Percentiles rank a stretch among this genome's conserved stretches.
Conservation (phyloP, 164 flowering plant species). For the grape (Vitis vinifera) region ASM3070453v1 NC_081823.1:8762501-8763000, state of each 20-base stretch:
- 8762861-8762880: no score
- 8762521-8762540: background rate
- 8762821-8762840: background rate
- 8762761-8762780: background rate
- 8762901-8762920: background rate
- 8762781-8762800: background rate
- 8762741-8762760: background rate
- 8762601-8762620: background rate
- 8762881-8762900: background rate
- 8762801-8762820: background rate
- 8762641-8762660: background rate
- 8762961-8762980: slow-evolving; percentile 27
- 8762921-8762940: background rate
- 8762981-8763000: slow-evolving; percentile 20
- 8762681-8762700: background rate
- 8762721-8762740: background rate
- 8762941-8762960: slow-evolving; percentile 12
- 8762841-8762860: background rate
- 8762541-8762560: no score
- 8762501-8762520: background rate
- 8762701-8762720: background rate
- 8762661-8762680: background rate
- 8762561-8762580: no score
- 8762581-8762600: background rate
- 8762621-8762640: background rate